Base-by-base conservation (phyloP, 1,139 yeast species). In the Hemisphaericaspora xylanilytica region DNA sequence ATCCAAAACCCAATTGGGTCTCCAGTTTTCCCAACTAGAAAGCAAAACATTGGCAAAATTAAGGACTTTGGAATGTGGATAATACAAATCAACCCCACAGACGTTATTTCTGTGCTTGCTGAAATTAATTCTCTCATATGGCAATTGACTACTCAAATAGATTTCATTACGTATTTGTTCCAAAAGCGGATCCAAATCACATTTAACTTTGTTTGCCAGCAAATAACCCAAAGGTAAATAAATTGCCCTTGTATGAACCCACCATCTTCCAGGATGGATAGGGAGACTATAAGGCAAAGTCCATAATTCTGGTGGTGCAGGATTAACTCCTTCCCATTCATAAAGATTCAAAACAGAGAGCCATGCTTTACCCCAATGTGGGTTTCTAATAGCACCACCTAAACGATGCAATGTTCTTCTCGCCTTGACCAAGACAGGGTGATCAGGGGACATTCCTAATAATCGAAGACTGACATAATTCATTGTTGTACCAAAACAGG, bases 331-430 rank as follows among this genome's bases (percentile, higher is more conserved):
- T 47, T 85, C 95, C 96, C 97, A 94, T 28, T 78, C 80, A 57
- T 90, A 94, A 38, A 92, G 61, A 48, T 85, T 88, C 43, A 94
- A 67, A 3, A 88, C 56, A 0, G 96, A 72, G 20, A 94, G 65
- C 90, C 96, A 92, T 2, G 88, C 80, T 58, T 94, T 94, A 3
- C 97, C 99, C 99, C 99, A 94, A 61, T 92, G 97, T 0, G 99
- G 98, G 39, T 77, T 75, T 2, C 86, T 86, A 37, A 85, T 59
- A 1, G 98, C 97, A 22, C 98, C 97, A 1, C 97, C 97, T 28
- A 92, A 63, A 30, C 73, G 66, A 40, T 68, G 78, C 28, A 92
- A 67, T 1, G 92, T 84, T 18, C 65, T 63, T 37, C 96, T 70
- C 0, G 98, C 97, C 50, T 80, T 83, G n/a, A 63, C 70, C 52